Evolutionary conservation across 1,284 basidiomycete species (phyloP).

Genomic region (Apiotrichum gracile): DNA sequence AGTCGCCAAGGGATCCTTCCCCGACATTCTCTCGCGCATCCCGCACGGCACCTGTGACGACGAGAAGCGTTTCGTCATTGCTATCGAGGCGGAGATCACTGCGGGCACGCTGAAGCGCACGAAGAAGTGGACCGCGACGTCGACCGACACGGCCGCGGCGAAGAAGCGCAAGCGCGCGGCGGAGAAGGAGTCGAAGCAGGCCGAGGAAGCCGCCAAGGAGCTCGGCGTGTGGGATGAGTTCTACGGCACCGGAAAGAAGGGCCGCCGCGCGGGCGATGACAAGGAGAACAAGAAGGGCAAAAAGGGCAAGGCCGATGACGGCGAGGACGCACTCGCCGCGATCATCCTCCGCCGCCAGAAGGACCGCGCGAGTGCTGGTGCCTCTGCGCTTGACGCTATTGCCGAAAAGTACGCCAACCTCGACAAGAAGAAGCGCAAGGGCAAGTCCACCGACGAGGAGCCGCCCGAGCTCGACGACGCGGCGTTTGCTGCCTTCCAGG

Average conservation of each 20-base stretch:
- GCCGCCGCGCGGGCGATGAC: conserved; percentile 58
- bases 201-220: conserved; percentile 77
- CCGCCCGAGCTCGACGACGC: conserved; percentile 37
- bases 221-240: conserved; percentile 94
- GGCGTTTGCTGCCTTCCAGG: conserved; percentile 41
- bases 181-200: conserved; percentile 73
- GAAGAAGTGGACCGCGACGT: conserved; percentile 60
- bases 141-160: conserved; percentile 68
- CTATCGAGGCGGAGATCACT: conserved; percentile 63
- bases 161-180: conserved; percentile 66
- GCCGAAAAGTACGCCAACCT: conserved; percentile 31
- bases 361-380: conserved; percentile 62
- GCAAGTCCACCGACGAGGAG: conserved; percentile 4
- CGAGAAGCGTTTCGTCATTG: conserved; percentile 71
- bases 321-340: conserved; percentile 64
- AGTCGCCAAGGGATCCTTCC: conserved; percentile 63
- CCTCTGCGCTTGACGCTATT: conserved; percentile 9
- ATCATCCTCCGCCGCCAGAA: conserved; percentile 70
- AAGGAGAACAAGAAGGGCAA: conserved; percentile 45
- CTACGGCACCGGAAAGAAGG: conserved; percentile 71
- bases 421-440: conserved; percentile 15
- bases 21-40: conserved; percentile 70
- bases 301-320: conserved; percentile 50
- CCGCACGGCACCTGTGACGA: conserved; percentile 77
- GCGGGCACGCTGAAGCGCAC: conserved; percentile 56